Conservation (phyloP, 2,329 filamentous ascomycete genomes). For the Cyphellophora attinorum region DNA sequence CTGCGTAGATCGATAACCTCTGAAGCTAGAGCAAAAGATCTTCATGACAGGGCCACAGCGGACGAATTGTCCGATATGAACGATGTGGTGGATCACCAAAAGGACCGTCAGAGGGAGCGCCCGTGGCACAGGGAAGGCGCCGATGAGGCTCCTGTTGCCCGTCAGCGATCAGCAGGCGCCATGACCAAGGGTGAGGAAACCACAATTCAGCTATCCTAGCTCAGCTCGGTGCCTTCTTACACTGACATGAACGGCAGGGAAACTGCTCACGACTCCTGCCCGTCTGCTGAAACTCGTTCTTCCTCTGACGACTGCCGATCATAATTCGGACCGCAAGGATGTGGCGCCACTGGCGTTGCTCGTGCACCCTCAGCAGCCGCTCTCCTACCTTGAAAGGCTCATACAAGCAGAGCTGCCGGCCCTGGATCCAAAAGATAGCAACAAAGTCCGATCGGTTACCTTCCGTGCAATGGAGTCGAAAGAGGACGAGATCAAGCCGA, state of each 20-base stretch:
- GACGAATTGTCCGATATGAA: slow-evolving; percentile 16
- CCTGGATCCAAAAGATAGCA: slow-evolving; percentile 51
- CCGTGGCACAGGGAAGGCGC: slow-evolving; percentile 59
- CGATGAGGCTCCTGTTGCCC: slow-evolving; percentile 46
- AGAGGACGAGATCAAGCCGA: slow-evolving; percentile 43
- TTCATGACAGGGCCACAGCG: not conserved
- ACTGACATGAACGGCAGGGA: slow-evolving; percentile 48
- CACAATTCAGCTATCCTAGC: not conserved
- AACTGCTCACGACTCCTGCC: slow-evolving; percentile 70
- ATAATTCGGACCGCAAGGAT: slow-evolving; percentile 52
- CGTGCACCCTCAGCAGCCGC: slow-evolving; percentile 79
- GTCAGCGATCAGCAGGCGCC: slow-evolving; percentile 41
- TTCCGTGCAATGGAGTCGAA: slow-evolving; percentile 73
- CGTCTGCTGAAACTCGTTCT: slow-evolving; percentile 72
- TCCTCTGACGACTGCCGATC: slow-evolving; percentile 56
- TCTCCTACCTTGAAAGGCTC: slow-evolving; percentile 80
- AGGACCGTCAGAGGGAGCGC: slow-evolving; percentile 44
- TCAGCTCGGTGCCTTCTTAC: not conserved
- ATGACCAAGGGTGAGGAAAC: slow-evolving; percentile 54
- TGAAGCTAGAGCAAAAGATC: not conserved
- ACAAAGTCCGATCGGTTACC: slow-evolving; percentile 62
- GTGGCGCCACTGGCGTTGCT: slow-evolving; percentile 80
- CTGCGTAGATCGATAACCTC: not conserved
- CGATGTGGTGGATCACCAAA: slow-evolving; percentile 26
- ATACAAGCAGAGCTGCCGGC: slow-evolving; percentile 80